Evolutionary conservation across 2,329 filamentous ascomycete species (phyloP).

Genomic region (Aspergillus proliferans): DNA sequence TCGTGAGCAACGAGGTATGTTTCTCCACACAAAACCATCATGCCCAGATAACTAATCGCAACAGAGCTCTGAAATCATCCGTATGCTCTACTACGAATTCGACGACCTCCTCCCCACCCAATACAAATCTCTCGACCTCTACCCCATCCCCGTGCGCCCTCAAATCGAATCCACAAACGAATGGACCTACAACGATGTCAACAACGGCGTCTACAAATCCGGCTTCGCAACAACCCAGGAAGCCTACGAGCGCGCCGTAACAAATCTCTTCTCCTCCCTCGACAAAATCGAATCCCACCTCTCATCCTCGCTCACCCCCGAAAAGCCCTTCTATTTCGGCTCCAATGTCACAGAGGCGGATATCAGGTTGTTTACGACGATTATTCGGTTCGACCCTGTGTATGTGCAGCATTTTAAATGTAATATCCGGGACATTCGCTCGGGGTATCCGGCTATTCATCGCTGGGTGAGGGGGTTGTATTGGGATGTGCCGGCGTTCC

Average conservation of each 20-base stretch:
- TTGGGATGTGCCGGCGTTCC: slow-evolving; percentile 74
- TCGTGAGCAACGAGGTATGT: slow-evolving; percentile 78
- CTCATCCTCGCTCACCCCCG: slow-evolving; percentile 29
- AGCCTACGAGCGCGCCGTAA: slow-evolving; percentile 72
- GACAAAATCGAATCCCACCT: slow-evolving; percentile 72
- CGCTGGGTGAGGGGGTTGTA: slow-evolving; percentile 77
- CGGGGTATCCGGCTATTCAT: slow-evolving; percentile 75
- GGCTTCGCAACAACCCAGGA: slow-evolving; percentile 80
- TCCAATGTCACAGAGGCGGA: slow-evolving; percentile 72
- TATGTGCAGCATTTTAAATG: slow-evolving; percentile 81
- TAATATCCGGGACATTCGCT: slow-evolving; percentile 78
- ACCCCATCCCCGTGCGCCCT: slow-evolving; percentile 56
- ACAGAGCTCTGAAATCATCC: slow-evolving; percentile 73
- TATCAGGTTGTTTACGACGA: slow-evolving; percentile 67
- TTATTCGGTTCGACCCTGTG: slow-evolving; percentile 66
- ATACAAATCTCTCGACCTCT: slow-evolving; percentile 58
- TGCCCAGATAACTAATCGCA: not conserved
- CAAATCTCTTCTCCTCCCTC: slow-evolving; percentile 66
- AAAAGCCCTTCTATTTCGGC: slow-evolving; percentile 66
- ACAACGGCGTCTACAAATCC: slow-evolving; percentile 50
- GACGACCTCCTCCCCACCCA: slow-evolving; percentile 60
- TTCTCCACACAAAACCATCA: not conserved
- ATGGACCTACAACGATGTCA: slow-evolving; percentile 67
- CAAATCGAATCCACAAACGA: slow-evolving; percentile 71
- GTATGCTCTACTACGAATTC: slow-evolving; percentile 81